A percentile compares a stretch with the other conserved stretches of the same genome.
Evolutionary conservation across 2,329 filamentous ascomycete genomes (phyloP).

Genomic region (Arthrobotrys sinensis): DNA sequence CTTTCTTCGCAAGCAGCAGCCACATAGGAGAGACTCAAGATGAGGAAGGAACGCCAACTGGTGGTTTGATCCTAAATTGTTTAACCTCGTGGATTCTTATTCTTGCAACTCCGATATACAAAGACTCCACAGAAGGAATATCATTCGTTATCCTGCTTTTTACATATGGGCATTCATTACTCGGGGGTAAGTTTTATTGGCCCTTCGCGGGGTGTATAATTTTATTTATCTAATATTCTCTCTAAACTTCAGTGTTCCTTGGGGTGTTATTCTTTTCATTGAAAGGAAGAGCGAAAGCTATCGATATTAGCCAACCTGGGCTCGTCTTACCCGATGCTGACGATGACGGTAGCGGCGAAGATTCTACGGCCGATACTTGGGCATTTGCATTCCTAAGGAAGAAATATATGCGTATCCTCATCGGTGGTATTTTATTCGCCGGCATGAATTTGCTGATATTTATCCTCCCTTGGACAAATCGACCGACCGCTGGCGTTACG

Average conservation of each 20-base stretch:
- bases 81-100: slow-evolving; percentile 14
- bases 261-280: background rate
- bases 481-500: background rate
- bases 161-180: slow-evolving; percentile 29
- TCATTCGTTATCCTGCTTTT: slow-evolving; percentile 16
- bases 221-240: too few species aligned
- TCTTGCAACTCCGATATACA: slow-evolving; percentile 26
- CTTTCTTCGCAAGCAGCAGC: slow-evolving; percentile 18
- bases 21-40: background rate
- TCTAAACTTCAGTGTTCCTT: background rate
- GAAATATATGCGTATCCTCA: background rate
- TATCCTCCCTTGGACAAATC: slow-evolving; percentile 19
- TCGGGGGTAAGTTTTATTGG: slow-evolving; percentile 1
- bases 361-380: background rate
- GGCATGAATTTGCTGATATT: slow-evolving; percentile 17
- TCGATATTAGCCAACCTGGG: background rate
- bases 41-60: slow-evolving; percentile 16
- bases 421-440: slow-evolving; percentile 6
- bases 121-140: slow-evolving; percentile 30
- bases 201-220: too few species aligned
- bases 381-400: background rate
- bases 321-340: background rate
- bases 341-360: background rate
- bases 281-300: background rate
- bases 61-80: slow-evolving; percentile 12